Evolutionary conservation across 106 monocot species (phyloP), one percentile per base, ranked within the genome.

Genomic region (Apostasia shenzhenica): DNA sequence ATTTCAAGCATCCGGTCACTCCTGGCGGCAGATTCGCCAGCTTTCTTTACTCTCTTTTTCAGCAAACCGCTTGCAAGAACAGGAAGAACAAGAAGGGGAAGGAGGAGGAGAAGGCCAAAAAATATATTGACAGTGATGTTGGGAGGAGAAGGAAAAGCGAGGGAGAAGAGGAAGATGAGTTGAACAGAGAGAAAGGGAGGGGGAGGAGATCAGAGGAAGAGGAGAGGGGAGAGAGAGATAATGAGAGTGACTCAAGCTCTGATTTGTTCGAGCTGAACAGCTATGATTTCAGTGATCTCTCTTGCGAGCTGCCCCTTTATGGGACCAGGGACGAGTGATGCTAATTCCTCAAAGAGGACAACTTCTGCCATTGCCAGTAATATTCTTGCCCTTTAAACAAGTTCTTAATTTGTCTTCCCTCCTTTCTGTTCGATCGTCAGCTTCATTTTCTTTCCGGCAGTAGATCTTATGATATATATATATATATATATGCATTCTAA

Each of bases 241-340:
- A 49, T 2, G 73, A 57, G 66, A 84, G 84, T 47, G 84, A 84
- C 41, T 68, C 80, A 14, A 84, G 84, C 80, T 84, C 84, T 50
- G 84, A 84, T 67, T 57, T 84, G 58, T 84, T 84, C 69, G 84
- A 84, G 69, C 60, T 84, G 8, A 71, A 74, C 71, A 75, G n/a
- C 48, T 58, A 55, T 55, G 74, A 80, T 41, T 59, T 78, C 48
- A 50, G n/a, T 37, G 68, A 38, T 12, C 1, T 39, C 40, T 67
- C 58, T 4, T 60, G 53, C 45, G 53, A 45, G 3, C 2, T 75
- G 59, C 75, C 68, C 26, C 68, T 61, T 48, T 75, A 53, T 45
- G 67, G 59, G 63, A 61, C 13, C n/a, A 61, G 60, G 46, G 26
- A 61, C 26, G 26, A 26, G 26, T 26, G 26, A 26, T 26, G 26